Evolutionary conservation across 306 rosid species (phyloP), one percentile per base, ranked within the genome.

Genomic region (Vicia sativa): DNA sequence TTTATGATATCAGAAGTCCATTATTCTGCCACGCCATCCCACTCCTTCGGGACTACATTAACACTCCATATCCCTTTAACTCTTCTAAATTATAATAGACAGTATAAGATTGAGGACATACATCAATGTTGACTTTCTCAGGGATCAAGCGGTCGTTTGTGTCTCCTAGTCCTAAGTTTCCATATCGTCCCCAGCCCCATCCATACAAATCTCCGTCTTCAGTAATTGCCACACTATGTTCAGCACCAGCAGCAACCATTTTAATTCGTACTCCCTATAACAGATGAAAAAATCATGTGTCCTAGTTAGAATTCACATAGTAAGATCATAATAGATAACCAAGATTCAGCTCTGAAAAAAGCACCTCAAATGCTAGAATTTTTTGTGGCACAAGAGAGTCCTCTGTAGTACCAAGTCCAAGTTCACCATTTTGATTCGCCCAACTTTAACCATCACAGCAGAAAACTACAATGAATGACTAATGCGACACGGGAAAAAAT

Each of bases 241-340:
- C 98, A 65, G 98, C 98, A 65, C 98, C 98, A 75, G 98, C 96
- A 68, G 96, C 96, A 63, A 93, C 98, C 93, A 87, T 90, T 85
- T 85, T 90, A 74, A 93, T 73, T 72, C 79, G 67, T 44, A 86
- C 70, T 80, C 91, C 96, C 98, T 92, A 59, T 65, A 81, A 44
- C 44, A 65, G 74, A 26, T 37, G 44, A 67, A 41, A 64, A 68
- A 4, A 23, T 65, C 57, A 63, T 8, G 9, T 18, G n/a, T 23
- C 55, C 3, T 31, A 50, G 50, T 43, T 7, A 15, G 25, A 16
- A 48, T 16, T 49, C 50, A 15, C 49, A 15, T 5, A 28, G 58
- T 26, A 44, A 34, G 59, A 58, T 64, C 26, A 13, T 21, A 13
- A 67, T 10, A 55, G 48, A 67, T 61, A 52, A 67, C 3, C 50